phyloP scores from a whole-genome alignment of 2,329 filamentous ascomycete species.

The Fulvia fulva region DNA sequence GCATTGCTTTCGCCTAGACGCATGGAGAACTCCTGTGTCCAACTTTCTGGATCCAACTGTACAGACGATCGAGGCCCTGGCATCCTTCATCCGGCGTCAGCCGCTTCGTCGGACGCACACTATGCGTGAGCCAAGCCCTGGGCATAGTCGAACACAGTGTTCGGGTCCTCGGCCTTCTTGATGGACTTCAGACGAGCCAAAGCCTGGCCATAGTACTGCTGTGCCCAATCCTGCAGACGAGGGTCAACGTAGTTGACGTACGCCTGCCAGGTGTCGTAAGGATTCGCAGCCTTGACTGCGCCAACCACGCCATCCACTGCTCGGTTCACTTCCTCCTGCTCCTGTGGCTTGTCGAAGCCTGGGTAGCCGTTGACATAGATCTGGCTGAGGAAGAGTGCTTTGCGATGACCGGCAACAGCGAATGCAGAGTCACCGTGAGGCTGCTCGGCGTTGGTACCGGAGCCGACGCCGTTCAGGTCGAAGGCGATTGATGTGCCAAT shows the following conservation, averaged over 20 bases:
- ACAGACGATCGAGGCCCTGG: neutral
- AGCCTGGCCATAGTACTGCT: conserved; percentile 13
- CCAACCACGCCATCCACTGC: conserved; percentile 10
- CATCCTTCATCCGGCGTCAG: neutral
- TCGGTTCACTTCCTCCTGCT: conserved; percentile 5
- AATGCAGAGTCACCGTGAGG: conserved; percentile 13
- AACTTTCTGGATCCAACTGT: neutral
- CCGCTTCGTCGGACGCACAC: neutral
- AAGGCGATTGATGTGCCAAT: conserved; percentile 14
- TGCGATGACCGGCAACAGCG: conserved; percentile 9
- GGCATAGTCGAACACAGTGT: conserved; percentile 15
- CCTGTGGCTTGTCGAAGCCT: conserved; percentile 7
- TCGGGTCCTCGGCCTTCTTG: conserved; percentile 11
- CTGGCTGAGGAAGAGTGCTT: conserved; percentile 15
- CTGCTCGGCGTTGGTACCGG: conserved; percentile 12
- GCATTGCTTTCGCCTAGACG: neutral
- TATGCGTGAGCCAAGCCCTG: conserved; percentile 14
- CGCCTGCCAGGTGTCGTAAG: conserved; percentile 7
- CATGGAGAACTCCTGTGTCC: neutral
- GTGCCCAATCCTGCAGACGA: conserved; percentile 10
- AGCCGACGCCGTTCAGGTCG: conserved; percentile 15
- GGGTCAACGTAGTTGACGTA: conserved; percentile 21
- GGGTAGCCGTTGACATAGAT: conserved; percentile 15
- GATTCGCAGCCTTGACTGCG: conserved; percentile 10
- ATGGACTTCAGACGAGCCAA: conserved; percentile 11